Evolutionary conservation across 495 filamentous ascomycete genomes (phyloP).

Genomic region (Podospora conica): DNA sequence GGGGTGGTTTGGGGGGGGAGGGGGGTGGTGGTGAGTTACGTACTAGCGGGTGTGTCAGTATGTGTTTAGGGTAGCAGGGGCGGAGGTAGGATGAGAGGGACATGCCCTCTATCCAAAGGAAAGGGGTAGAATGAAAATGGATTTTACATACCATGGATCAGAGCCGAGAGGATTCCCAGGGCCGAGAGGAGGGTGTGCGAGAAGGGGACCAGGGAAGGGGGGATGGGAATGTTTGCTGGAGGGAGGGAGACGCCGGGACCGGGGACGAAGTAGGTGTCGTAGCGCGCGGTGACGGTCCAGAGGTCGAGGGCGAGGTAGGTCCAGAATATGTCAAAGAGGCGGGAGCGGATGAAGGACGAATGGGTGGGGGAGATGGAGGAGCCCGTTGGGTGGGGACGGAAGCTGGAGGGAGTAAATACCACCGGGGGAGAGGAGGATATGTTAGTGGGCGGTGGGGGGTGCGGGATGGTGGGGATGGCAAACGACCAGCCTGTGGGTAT

Average conservation of each 20-base stretch:
- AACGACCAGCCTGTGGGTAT: conserved; percentile 60
- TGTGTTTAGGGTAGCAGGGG: too few species aligned
- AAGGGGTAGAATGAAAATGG: too few species aligned
- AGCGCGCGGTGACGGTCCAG: conserved; percentile 57
- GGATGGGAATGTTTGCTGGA: conserved; percentile 28
- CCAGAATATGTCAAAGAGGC: conserved; percentile 42
- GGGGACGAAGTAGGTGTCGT: conserved; percentile 68
- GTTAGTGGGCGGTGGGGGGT: conserved; percentile 2
- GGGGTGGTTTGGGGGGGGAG: too few species aligned
- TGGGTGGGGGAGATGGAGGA: conserved; percentile 35
- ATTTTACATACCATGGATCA: too few species aligned
- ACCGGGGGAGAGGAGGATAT: not conserved
- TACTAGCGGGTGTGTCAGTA: too few species aligned
- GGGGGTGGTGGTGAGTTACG: too few species aligned
- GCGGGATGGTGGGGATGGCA: conserved; percentile 15
- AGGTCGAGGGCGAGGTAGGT: conserved; percentile 61
- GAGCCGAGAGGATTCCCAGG: conserved; percentile 26
- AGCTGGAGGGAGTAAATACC: conserved; percentile 12
- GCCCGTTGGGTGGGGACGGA: conserved; percentile 23
- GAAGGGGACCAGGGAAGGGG: conserved; percentile 45
- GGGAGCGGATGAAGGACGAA: conserved; percentile 40
- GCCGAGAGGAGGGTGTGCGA: conserved; percentile 41
- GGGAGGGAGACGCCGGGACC: conserved; percentile 42
- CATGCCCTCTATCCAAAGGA: too few species aligned
- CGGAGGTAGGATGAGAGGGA: too few species aligned